Percentiles rank a stretch among this genome's conserved stretches.
Evolutionary conservation across 495 filamentous ascomycete species (phyloP).

Genomic region (Podospora pseudocomata): DNA sequence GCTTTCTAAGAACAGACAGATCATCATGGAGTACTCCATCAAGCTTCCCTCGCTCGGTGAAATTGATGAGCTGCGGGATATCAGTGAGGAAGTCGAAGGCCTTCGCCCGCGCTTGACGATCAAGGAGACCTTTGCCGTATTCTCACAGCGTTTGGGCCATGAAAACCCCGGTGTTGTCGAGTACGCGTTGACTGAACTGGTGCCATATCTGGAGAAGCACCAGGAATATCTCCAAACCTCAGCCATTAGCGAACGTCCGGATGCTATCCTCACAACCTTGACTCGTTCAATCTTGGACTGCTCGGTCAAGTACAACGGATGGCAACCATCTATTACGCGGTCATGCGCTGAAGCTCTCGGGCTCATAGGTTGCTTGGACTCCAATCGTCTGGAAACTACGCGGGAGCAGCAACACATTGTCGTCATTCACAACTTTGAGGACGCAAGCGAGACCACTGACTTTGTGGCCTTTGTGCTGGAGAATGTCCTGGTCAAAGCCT

Average conservation of each 20-base stretch:
- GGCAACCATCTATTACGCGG: constrained; percentile 59
- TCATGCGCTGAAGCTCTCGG: constrained; percentile 78
- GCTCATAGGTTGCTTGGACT: constrained; percentile 84
- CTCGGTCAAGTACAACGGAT: constrained; percentile 70
- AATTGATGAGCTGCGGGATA: constrained; percentile 64
- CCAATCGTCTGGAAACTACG: constrained; percentile 78
- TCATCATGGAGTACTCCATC: constrained; percentile 61
- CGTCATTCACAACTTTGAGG: constrained; percentile 78
- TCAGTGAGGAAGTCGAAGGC: constrained; percentile 58
- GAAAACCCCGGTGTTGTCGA: constrained; percentile 82
- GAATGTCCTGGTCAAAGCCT: constrained; percentile 83
- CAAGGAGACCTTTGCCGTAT: constrained; percentile 57
- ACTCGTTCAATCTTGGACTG: constrained; percentile 78
- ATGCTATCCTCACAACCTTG: constrained; percentile 65
- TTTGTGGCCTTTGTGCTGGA: constrained; percentile 84
- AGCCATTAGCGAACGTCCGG: constrained; percentile 81
- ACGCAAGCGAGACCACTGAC: constrained; percentile 73
- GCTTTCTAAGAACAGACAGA: constrained; percentile 53
- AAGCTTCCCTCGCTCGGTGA: constrained; percentile 73
- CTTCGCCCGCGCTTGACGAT: constrained; percentile 56
- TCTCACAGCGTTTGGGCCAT: constrained; percentile 67
- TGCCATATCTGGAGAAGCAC: constrained; percentile 64
- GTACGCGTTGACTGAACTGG: constrained; percentile 72
- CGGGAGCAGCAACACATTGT: constrained; percentile 76
- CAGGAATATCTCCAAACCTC: constrained; percentile 79